phyloP scores from a whole-genome alignment of 2,329 filamentous ascomycete species.

The Cordyceps pruinosa region DNA sequence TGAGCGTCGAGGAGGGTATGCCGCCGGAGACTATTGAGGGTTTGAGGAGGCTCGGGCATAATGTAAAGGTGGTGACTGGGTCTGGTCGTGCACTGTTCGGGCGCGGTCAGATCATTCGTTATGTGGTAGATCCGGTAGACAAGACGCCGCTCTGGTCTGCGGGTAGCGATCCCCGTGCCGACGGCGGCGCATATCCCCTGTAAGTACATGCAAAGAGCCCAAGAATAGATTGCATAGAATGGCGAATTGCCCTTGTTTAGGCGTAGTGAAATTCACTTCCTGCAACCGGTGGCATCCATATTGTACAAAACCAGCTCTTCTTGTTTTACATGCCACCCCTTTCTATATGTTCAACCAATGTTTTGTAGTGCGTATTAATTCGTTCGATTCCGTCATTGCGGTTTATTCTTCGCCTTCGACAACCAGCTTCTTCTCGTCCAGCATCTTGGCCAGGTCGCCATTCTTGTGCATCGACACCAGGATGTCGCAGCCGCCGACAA shows the following conservation, averaged over 20 bases:
- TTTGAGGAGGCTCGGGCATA: constrained; percentile 64
- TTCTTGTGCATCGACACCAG: constrained; percentile 95
- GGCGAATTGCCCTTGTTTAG: background rate
- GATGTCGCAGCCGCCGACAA: constrained; percentile 96
- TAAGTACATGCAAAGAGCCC: background rate
- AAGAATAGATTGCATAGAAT: background rate
- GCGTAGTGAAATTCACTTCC: background rate
- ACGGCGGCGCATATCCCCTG: constrained; percentile 60
- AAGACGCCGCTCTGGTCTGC: constrained; percentile 72
- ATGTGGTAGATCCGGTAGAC: constrained; percentile 63
- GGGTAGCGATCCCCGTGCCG: constrained; percentile 80
- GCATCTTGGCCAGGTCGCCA: constrained; percentile 81
- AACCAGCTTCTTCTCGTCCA: constrained; percentile 89
- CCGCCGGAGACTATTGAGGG: constrained; percentile 58
- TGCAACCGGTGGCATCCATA: background rate
- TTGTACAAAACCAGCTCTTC: constrained; percentile 6
- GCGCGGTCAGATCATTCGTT: constrained; percentile 77
- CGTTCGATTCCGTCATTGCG: background rate
- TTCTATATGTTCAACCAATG: background rate
- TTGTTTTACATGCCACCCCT: background rate
- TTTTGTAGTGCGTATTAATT: background rate
- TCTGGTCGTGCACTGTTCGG: constrained; percentile 67
- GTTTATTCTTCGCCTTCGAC: constrained; percentile 42
- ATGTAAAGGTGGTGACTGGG: constrained; percentile 61
- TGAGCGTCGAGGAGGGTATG: constrained; percentile 82